Evolutionary conservation across 805 yeast species (phyloP).

Genomic region (Saccharomycopsis fermentans): DNA sequence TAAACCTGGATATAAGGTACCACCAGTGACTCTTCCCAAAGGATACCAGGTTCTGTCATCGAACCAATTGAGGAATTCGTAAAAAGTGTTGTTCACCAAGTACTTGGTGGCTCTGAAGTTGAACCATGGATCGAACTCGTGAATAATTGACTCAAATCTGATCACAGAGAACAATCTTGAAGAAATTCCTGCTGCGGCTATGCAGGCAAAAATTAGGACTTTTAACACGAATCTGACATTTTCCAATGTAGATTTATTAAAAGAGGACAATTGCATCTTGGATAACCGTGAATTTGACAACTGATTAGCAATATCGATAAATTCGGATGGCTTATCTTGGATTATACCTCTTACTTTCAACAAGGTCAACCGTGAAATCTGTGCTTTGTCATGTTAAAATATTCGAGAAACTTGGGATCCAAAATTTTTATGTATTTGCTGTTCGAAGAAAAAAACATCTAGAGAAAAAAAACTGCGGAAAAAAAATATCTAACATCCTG

Average conservation of each 20-base stretch:
- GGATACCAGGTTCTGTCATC: constrained; percentile 99
- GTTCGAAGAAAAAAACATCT: not conserved
- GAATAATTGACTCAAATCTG: constrained; percentile 91
- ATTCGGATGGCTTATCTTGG: not conserved
- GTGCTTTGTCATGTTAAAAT: not conserved
- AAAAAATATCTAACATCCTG: too few relatives aligned
- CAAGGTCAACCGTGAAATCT: too few relatives aligned
- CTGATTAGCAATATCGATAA: not conserved
- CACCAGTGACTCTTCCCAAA: constrained; percentile 97
- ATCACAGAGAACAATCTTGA: constrained; percentile 93
- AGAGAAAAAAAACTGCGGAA: not conserved
- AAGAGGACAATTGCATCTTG: not conserved
- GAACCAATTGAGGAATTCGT: constrained; percentile 94
- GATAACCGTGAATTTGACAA: not conserved
- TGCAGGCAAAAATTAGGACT: constrained; percentile 57
- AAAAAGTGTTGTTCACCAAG: constrained; percentile 70
- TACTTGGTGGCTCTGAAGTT: constrained; percentile 94
- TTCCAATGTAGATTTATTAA: constrained; percentile 13
- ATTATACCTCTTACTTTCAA: not conserved
- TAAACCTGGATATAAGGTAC: constrained; percentile 94
- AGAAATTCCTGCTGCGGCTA: constrained; percentile 87
- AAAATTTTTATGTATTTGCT: constrained; percentile 1
- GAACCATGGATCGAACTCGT: constrained; percentile 96
- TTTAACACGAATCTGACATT: constrained; percentile 37
- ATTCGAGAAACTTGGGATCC: not conserved